Evolutionary conservation across 208 protist genomes (phyloP).

Genomic region (Tritrichomonas musculus): DNA sequence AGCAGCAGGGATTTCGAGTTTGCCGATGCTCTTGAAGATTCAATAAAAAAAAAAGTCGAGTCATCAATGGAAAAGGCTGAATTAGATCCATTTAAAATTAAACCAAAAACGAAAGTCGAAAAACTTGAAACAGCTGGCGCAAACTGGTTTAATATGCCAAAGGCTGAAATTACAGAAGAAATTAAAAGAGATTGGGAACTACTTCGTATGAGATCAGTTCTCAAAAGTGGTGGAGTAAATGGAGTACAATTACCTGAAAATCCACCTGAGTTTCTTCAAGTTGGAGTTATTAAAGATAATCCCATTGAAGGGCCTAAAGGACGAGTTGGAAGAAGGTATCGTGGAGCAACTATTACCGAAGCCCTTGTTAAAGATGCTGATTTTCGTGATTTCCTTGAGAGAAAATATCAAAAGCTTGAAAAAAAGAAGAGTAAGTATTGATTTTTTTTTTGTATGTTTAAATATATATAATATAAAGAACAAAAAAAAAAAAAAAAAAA

Average conservation of each 20-base stretch:
- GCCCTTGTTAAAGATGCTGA: background rate
- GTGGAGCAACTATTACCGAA: background rate
- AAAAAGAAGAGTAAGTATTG: too few species aligned
- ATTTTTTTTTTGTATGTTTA: too few species aligned
- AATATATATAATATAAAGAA: too few species aligned
- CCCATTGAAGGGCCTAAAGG: background rate
- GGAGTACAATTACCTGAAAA: background rate
- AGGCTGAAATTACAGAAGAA: slow-evolving; percentile 4
- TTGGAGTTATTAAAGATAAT: background rate
- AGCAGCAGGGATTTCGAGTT: background rate
- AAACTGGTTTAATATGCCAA: slow-evolving; percentile 21
- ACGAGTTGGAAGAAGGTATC: background rate
- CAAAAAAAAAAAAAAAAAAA: too few species aligned
- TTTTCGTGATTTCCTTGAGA: too few species aligned
- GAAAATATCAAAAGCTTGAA: too few species aligned
- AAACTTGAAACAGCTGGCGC: background rate
- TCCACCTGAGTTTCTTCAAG: background rate
- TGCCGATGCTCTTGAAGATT: background rate
- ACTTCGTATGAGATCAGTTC: background rate
- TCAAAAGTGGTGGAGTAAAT: background rate
- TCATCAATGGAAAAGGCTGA: background rate
- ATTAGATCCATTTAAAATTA: background rate
- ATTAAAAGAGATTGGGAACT: background rate
- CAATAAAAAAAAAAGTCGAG: background rate
- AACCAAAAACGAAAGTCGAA: background rate